Percentiles rank a stretch among this genome's conserved stretches.
Conservation (phyloP, 2,329 filamentous ascomycete genomes). For the Scytalidium lignicola region DNA sequence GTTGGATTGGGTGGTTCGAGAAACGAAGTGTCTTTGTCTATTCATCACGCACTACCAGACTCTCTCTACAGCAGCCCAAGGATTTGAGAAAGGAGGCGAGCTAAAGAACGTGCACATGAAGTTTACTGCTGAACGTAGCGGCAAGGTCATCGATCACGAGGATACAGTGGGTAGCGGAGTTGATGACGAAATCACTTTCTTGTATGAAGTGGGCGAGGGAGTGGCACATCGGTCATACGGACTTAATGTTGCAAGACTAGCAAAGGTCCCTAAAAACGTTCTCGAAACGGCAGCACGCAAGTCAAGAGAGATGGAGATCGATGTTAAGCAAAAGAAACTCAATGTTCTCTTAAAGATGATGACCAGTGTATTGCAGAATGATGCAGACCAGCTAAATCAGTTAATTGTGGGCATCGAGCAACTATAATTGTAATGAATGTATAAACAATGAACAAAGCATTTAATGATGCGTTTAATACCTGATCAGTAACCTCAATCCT, state of each 20-base stretch:
- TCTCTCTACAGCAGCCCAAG: constrained; percentile 64
- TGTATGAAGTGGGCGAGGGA: constrained; percentile 88
- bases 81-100: constrained; percentile 54
- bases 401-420: constrained; percentile 46
- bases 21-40: constrained; percentile 72
- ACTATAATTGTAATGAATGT: constrained; percentile 35
- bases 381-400: constrained; percentile 18
- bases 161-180: constrained; percentile 39
- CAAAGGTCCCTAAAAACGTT: constrained; percentile 70
- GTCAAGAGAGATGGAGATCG: constrained; percentile 73
- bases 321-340: constrained; percentile 60
- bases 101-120: constrained; percentile 91
- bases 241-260: constrained; percentile 84
- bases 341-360: constrained; percentile 22
- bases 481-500: background rate
- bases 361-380: constrained; percentile 15
- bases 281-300: constrained; percentile 76
- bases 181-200: constrained; percentile 81
- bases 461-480: background rate
- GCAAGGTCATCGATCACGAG: constrained; percentile 29
- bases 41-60: constrained; percentile 99
- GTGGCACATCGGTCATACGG: constrained; percentile 94
- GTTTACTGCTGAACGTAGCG: constrained; percentile 49
- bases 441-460: constrained; percentile 7
- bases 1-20: constrained; percentile 73